A percentile compares a stretch with the other conserved stretches of the same genome.
Conservation (phyloP, 768 basidiomycete species). For the Tulasnella sp. region DNA sequence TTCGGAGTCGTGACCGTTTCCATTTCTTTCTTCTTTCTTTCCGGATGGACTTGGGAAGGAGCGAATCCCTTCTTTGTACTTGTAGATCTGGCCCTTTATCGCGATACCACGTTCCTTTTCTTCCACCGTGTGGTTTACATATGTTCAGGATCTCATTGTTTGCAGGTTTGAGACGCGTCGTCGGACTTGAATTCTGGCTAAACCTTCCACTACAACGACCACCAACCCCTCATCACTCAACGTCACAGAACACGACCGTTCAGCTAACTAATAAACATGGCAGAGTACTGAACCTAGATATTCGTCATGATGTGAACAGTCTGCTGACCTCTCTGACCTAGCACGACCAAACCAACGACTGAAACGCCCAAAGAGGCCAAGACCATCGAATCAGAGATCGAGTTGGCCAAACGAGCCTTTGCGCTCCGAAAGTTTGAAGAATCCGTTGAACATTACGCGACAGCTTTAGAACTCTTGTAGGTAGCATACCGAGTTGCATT, state of each 20-base stretch:
- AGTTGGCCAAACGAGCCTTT: constrained; percentile 83
- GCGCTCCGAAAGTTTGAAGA: constrained; percentile 83
- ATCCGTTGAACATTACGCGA: constrained; percentile 78
- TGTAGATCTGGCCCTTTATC: not conserved
- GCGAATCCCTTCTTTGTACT: not conserved
- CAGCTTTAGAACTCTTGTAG: constrained; percentile 77
- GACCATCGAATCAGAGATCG: constrained; percentile 56
- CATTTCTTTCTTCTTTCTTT: constrained; percentile 32
- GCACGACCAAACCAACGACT: constrained; percentile 11
- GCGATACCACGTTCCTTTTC: constrained; percentile 3
- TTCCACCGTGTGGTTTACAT: not conserved
- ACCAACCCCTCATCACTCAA: not conserved
- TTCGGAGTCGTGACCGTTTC: constrained; percentile 32
- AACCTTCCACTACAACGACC: constrained; percentile 5
- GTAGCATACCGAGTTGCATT: constrained; percentile 42
- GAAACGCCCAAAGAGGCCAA: constrained; percentile 26
- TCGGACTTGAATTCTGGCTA: not conserved
- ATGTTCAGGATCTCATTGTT: not conserved
- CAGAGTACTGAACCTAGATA: not conserved
- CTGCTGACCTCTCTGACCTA: not conserved
- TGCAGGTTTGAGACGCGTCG: not conserved
- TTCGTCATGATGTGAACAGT: not conserved
- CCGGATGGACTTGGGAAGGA: constrained; percentile 21
- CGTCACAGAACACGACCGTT: not conserved
- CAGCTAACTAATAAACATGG: not conserved